Evolutionary conservation across 768 basidiomycete genomes (phyloP).

Genomic region (Rhizopogon salebrosus): DNA sequence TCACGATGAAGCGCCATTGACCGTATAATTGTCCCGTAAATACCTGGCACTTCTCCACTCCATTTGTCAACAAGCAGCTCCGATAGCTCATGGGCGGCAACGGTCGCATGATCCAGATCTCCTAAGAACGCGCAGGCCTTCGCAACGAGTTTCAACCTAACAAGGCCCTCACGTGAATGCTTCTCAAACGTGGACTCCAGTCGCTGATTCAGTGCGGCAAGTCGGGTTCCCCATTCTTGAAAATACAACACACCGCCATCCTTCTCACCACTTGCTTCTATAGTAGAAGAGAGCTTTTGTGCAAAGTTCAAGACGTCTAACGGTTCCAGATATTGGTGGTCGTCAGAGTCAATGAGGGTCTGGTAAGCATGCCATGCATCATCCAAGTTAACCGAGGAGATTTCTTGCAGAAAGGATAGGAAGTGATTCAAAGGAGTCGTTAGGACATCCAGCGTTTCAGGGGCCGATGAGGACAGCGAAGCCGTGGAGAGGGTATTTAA

Average conservation of each 20-base stretch:
- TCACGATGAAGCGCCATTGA: slow-evolving; percentile 30
- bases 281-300: slow-evolving; percentile 15
- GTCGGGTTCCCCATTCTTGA: slow-evolving; percentile 31
- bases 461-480: background rate
- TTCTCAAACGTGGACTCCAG: slow-evolving; percentile 19
- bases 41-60: slow-evolving; percentile 17
- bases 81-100: slow-evolving; percentile 21
- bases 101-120: slow-evolving; percentile 29
- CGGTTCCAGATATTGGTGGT: background rate
- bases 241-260: slow-evolving; percentile 16
- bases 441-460: slow-evolving; percentile 6
- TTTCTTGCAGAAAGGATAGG: slow-evolving; percentile 13
- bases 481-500: slow-evolving; percentile 8
- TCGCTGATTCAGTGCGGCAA: slow-evolving; percentile 28
- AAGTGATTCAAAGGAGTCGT: slow-evolving; percentile 7
- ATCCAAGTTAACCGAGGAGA: slow-evolving; percentile 28
- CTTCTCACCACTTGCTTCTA: slow-evolving; percentile 11
- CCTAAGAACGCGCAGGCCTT: slow-evolving; percentile 33
- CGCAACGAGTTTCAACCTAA: slow-evolving; percentile 25
- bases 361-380: slow-evolving; percentile 37
- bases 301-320: slow-evolving; percentile 23
- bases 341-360: background rate
- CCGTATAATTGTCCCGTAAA: slow-evolving; percentile 34
- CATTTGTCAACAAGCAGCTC: slow-evolving; percentile 15
- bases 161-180: slow-evolving; percentile 13